These are phyloP conservation scores for Rhizoclosmatium sp. DNA, from an alignment of 192 early-diverging fungal species.

Conservation along the genomic window DNA sequence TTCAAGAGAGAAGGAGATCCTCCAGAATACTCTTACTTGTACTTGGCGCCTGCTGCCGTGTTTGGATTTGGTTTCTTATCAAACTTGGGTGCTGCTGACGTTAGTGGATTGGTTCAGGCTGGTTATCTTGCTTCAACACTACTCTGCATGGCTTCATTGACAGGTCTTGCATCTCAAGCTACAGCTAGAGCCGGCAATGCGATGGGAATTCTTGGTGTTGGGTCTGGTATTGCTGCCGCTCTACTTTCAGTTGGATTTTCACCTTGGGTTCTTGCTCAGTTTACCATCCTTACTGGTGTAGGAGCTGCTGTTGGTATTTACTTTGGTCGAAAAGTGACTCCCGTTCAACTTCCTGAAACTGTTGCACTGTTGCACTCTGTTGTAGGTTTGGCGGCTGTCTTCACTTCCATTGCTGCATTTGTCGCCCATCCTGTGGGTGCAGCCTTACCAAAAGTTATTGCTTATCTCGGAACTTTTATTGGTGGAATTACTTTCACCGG, in stretches of 20 bases:
- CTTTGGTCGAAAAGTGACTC: constrained; percentile 38
- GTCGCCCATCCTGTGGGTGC: constrained; percentile 37
- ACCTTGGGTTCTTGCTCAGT: constrained; percentile 44
- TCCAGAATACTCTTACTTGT: constrained; percentile 48
- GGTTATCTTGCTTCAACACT: constrained; percentile 44
- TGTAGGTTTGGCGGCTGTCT: constrained; percentile 46
- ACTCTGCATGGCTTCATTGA: constrained; percentile 46
- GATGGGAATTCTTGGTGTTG: constrained; percentile 46
- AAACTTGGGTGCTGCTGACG: constrained; percentile 24
- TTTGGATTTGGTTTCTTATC: constrained; percentile 38
- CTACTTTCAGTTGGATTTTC: constrained; percentile 32
- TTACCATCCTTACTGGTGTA: constrained; percentile 37
- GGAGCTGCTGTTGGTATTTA: constrained; percentile 40
- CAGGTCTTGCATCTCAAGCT: constrained; percentile 38
- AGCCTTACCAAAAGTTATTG: constrained; percentile 32
- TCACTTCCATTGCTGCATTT: constrained; percentile 41
- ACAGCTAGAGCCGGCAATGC: constrained; percentile 45
- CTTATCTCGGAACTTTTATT: constrained; percentile 46
- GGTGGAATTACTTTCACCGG: constrained; percentile 46
- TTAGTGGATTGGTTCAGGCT: constrained; percentile 46
- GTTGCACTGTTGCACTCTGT: constrained; percentile 45
- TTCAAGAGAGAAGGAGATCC: constrained; percentile 46
- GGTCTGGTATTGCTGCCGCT: constrained; percentile 37
- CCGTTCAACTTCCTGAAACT: constrained; percentile 48
- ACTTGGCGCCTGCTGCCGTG: constrained; percentile 40